Conservation (phyloP, 306 rosid genomes). For the Comarum palustre region DNA sequence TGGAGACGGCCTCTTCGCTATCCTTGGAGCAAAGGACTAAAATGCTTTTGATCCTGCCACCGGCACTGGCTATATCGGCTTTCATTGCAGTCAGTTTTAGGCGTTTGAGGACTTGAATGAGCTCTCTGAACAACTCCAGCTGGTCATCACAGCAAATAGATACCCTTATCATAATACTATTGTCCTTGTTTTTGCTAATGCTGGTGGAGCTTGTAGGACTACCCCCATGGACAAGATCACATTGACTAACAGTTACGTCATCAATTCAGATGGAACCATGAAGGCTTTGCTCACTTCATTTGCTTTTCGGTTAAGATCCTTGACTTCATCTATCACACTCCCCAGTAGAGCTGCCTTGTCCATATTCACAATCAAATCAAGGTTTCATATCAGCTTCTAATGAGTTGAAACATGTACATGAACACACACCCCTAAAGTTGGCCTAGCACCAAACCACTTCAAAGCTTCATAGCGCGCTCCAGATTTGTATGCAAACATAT, state of each 20-base stretch:
- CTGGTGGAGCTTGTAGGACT: slow-evolving; percentile 20
- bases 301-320: slow-evolving; percentile 86
- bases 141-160: slow-evolving; percentile 89
- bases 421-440: background rate
- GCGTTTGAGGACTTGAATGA: slow-evolving; percentile 68
- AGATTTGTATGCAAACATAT: background rate
- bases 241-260: slow-evolving; percentile 62
- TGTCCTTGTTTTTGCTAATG: slow-evolving; percentile 25
- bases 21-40: slow-evolving; percentile 70
- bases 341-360: slow-evolving; percentile 95
- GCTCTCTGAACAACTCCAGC: slow-evolving; percentile 82
- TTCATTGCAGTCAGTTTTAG: slow-evolving; percentile 62
- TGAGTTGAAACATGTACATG: background rate
- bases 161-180: slow-evolving; percentile 49
- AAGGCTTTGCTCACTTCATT: slow-evolving; percentile 51
- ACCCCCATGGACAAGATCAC: slow-evolving; percentile 23
- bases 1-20: slow-evolving; percentile 48
- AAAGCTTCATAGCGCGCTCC: background rate
- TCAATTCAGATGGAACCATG: slow-evolving; percentile 78
- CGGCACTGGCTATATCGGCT: slow-evolving; percentile 81
- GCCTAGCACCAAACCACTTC: background rate
- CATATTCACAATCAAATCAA: slow-evolving; percentile 54
- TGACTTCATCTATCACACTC: slow-evolving; percentile 83
- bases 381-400: background rate
- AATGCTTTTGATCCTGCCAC: slow-evolving; percentile 79